A percentile compares a stretch with the other conserved stretches of the same genome.
These are phyloP conservation scores for Peniophora sp. DNA, from an alignment of 1,284 basidiomycete genomes.

Conservation along the genomic window DNA sequence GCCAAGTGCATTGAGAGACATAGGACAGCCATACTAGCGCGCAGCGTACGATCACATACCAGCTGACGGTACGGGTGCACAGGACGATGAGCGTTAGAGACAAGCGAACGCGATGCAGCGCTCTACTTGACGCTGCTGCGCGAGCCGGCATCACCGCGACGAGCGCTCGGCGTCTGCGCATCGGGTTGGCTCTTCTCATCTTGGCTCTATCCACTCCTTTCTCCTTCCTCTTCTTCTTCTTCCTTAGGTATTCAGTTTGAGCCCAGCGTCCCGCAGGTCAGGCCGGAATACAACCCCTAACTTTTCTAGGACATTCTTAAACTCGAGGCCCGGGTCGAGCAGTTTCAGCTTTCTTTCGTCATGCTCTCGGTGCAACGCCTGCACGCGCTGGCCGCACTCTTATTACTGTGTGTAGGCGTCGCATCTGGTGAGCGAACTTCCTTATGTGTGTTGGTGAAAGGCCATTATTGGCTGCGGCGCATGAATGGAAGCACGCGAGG, in stretches of 20 bases:
- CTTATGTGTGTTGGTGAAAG: neutral
- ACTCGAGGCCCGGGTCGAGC: neutral
- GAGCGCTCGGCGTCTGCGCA: neutral
- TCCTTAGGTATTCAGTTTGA: neutral
- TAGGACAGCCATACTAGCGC: neutral
- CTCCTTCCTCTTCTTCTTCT: neutral
- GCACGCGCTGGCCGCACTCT: conserved; percentile 17
- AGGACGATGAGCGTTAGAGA: neutral
- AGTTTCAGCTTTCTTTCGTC: neutral
- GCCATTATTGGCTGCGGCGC: neutral
- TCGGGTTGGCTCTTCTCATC: neutral
- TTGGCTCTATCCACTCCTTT: neutral
- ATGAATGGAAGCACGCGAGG: neutral
- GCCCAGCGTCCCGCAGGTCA: neutral
- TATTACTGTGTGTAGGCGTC: conserved; percentile 8
- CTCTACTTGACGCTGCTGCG: neutral
- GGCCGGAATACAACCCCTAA: neutral
- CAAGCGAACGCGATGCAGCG: neutral
- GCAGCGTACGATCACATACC: neutral
- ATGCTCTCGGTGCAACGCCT: neutral
- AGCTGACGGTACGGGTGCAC: neutral
- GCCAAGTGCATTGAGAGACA: no score
- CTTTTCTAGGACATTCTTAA: neutral
- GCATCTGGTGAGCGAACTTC: conserved; percentile 9
- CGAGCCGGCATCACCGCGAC: neutral